Conservation (phyloP, 2,329 filamentous ascomycete genomes). For the Aspergillus nomiae region DNA sequence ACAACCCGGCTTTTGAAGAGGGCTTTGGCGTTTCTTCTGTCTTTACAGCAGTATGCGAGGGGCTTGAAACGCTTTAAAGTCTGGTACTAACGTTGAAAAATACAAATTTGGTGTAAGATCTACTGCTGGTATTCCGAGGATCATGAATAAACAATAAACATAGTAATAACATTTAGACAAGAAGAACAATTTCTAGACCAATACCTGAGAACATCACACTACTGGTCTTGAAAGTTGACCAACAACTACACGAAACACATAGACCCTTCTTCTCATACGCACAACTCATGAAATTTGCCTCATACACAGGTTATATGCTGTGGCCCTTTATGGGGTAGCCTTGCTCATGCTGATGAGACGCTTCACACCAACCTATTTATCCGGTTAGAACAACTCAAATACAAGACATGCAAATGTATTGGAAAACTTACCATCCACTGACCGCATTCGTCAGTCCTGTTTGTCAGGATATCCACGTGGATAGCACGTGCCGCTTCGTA, state of each 20-base stretch:
- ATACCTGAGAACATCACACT: not conserved
- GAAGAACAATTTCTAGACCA: slow-evolving; percentile 10
- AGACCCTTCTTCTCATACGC: slow-evolving; percentile 10
- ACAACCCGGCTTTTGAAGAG: not conserved
- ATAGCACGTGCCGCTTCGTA: slow-evolving; percentile 68
- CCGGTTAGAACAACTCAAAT: slow-evolving; percentile 1
- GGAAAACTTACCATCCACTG: slow-evolving; percentile 76
- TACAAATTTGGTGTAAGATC: not conserved
- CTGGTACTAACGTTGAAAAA: not conserved
- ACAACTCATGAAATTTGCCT: slow-evolving; percentile 15
- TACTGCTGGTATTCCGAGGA: not conserved
- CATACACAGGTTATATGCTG: not conserved
- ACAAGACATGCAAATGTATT: not conserved
- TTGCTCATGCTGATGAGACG: slow-evolving; percentile 78
- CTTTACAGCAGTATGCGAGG: not conserved
- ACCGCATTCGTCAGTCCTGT: slow-evolving; percentile 77
- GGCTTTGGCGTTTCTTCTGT: not conserved
- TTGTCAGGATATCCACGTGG: slow-evolving; percentile 73
- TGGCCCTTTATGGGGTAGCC: slow-evolving; percentile 61
- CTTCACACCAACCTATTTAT: slow-evolving; percentile 69
- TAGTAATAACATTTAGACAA: slow-evolving; percentile 22
- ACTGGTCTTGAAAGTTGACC: not conserved
- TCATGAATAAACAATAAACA: slow-evolving; percentile 10
- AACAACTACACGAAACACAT: not conserved
- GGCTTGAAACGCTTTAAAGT: not conserved